phyloP scores from a whole-genome alignment of 176 grass and related monocot genomes.

The Zizania latifolia region DNA sequence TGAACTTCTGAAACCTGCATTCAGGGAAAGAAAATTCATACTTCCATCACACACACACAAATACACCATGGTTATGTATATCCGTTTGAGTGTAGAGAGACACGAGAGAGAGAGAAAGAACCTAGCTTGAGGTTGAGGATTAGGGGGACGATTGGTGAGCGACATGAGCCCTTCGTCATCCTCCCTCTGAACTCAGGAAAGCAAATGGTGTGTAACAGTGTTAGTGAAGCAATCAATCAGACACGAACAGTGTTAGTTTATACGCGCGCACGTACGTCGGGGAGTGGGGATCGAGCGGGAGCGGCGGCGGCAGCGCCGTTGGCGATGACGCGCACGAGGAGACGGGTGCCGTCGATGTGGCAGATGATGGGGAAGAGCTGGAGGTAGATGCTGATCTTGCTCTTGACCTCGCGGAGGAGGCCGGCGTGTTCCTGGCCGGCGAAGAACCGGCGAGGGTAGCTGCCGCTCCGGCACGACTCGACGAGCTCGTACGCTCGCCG shows the following conservation, averaged over 20 bases:
- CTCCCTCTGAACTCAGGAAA: background rate
- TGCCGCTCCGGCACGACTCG: constrained; percentile 24
- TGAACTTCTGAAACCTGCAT: background rate
- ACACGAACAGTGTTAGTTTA: background rate
- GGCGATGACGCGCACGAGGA: constrained; percentile 19
- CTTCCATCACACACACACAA: background rate
- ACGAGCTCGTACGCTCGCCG: constrained; percentile 18
- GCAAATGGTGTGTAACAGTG: too few species aligned
- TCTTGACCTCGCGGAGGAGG: constrained; percentile 12
- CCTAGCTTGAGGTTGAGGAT: background rate
- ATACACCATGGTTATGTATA: too few species aligned
- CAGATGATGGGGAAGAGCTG: constrained; percentile 41
- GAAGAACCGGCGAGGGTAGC: constrained; percentile 18
- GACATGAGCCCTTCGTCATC: background rate
- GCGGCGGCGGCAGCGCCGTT: background rate
- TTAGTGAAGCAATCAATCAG: too few species aligned
- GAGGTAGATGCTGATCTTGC: constrained; percentile 29
- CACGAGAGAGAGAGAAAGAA: background rate
- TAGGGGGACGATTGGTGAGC: background rate
- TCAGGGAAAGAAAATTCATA: background rate
- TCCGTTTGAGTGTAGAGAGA: too few species aligned
- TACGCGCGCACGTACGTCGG: background rate
- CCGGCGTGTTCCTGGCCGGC: background rate
- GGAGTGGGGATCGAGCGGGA: background rate
- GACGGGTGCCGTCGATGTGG: constrained; percentile 31